A percentile compares a stretch with the other conserved stretches of the same genome.
phyloP scores from a whole-genome alignment of 208 protist genomes.

The Wallacemonas collosoma region DNA sequence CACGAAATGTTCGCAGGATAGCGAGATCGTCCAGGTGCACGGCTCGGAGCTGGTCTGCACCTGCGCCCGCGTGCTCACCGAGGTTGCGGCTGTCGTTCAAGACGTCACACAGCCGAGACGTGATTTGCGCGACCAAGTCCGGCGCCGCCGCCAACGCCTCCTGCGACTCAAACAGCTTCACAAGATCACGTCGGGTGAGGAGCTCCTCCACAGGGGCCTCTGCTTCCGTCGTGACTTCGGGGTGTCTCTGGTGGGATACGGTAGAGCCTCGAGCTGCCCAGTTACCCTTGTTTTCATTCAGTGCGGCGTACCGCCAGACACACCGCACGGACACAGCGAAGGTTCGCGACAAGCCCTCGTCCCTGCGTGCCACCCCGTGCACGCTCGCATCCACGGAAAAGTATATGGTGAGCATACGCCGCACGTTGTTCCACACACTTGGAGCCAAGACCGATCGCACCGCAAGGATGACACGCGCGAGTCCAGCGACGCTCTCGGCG shows the following conservation, averaged over 20 bases:
- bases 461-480: background rate
- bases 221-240: background rate
- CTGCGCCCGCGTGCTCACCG: background rate
- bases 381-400: background rate
- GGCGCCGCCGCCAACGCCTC: background rate
- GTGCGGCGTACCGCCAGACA: slow-evolving; percentile 25
- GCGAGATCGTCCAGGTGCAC: background rate
- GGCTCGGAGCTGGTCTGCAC: background rate
- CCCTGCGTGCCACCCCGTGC: background rate
- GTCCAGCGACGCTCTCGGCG: background rate
- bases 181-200: background rate
- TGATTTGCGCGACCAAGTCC: background rate
- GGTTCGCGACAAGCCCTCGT: background rate
- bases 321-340: background rate
- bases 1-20: slow-evolving; percentile 1
- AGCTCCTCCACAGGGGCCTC: background rate
- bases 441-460: background rate
- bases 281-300: slow-evolving; percentile 25
- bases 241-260: background rate
- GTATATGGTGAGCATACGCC: background rate
- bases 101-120: background rate
- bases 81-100: background rate
- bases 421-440: background rate
- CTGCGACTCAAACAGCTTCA: slow-evolving; percentile 5
- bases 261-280: slow-evolving; percentile 6